Percentiles rank a stretch among this genome's conserved stretches.
phyloP scores from a whole-genome alignment of 1,139 yeast species.

The Torulaspora globosa region DNA sequence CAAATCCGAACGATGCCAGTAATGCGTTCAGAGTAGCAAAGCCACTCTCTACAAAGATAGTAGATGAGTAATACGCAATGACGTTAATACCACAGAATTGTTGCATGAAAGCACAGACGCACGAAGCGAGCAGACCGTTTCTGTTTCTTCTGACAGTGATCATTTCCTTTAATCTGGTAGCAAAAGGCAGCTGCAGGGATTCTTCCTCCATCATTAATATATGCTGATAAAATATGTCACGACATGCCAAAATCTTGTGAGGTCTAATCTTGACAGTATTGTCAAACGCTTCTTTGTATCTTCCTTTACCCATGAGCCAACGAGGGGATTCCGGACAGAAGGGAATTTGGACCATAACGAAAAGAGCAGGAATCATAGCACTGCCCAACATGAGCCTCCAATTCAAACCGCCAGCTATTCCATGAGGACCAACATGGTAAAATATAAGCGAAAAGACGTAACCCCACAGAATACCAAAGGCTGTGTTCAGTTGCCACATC shows the following conservation, averaged over 20 bases:
- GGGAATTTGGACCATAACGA: constrained; percentile 64
- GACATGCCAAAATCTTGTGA: constrained; percentile 59
- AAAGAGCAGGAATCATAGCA: constrained; percentile 67
- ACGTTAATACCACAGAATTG: constrained; percentile 91
- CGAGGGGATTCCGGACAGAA: constrained; percentile 77
- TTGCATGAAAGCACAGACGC: constrained; percentile 85
- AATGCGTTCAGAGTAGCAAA: constrained; percentile 59
- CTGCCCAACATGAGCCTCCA: constrained; percentile 85
- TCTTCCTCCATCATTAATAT: constrained; percentile 64
- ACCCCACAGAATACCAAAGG: constrained; percentile 81
- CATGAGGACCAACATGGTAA: constrained; percentile 43
- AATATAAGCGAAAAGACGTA: constrained; percentile 67
- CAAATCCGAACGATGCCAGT: constrained; percentile 83
- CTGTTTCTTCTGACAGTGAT: constrained; percentile 73
- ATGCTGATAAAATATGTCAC: constrained; percentile 71
- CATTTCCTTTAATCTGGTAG: constrained; percentile 51
- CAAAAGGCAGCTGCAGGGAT: constrained; percentile 53
- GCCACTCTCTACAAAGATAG: constrained; percentile 66
- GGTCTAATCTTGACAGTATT: constrained; percentile 50
- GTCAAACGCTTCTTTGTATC: constrained; percentile 54
- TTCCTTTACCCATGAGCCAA: constrained; percentile 68
- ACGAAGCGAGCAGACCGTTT: constrained; percentile 76
- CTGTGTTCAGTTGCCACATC: constrained; percentile 90
- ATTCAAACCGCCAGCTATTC: constrained; percentile 51
- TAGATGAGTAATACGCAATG: constrained; percentile 75